Evolutionary conservation across 441 rosid species (phyloP), one percentile per base, ranked within the genome.

Genomic region (Arabidopsis hybrid): DNA sequence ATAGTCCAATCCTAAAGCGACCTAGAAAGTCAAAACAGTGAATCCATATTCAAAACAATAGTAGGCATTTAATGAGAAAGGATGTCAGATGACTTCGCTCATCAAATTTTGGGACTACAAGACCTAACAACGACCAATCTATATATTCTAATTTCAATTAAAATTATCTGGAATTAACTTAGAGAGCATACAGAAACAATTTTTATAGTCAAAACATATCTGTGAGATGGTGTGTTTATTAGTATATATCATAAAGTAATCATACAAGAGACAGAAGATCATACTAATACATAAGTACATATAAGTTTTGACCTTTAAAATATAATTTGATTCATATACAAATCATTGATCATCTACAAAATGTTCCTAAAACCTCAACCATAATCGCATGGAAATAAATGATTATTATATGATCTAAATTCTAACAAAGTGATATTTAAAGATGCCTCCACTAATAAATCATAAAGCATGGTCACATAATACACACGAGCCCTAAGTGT

Each of bases 1-100:
- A 31, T 31, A 31, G 32, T 31, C 18, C 16, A 65, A 46, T 29
- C 45, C 57, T 53, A 62, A 55, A 38, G 65, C 18, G 53, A 36
- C 70, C 29, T 75, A 5, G 31, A 63, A 69, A 76, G 79, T 69
- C 42, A 63, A 69, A 56, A 69, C 12, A 62, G 71, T 69, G 71
- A 63, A 47, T 56, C n/a, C 75, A 63, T 69, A 8, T 65, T 46
- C 79, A 40, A 56, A 71, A 56, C 58, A 69, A 70, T 70, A 63
- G 71, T 57, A 53, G 52, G 32, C 59, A 68, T 53, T 61, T 45
- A 75, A 60, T 68, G 64, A 68, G 26, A 67, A 51, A 67, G 0
- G 14, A 60, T 51, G 39, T 67, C 63, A 52, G 16, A 60, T 53
- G 59, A 40, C 21, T 67, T 40, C 10, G 42, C 18, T 52, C 69